These are phyloP conservation scores for Daldinia caldariorum DNA, from an alignment of 495 filamentous ascomycete genomes.

Conservation along the genomic window DNA sequence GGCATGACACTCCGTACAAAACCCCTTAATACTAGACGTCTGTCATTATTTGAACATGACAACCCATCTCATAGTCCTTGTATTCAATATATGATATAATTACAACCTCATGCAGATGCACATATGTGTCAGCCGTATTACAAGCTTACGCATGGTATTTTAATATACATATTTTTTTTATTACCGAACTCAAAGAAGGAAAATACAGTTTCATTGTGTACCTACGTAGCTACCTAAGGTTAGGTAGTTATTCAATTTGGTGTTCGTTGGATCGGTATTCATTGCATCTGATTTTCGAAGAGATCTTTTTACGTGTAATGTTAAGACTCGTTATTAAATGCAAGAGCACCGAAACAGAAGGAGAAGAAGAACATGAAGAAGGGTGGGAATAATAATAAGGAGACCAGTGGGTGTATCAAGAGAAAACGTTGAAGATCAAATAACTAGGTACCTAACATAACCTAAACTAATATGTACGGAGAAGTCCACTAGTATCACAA, in stretches of 20 bases:
- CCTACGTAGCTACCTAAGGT: too few species aligned
- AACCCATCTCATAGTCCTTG: constrained; percentile 3
- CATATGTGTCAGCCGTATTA: constrained; percentile 2
- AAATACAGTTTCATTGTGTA: neutral
- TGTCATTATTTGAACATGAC: constrained; percentile 1
- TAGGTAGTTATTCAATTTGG: neutral
- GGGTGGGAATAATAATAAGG: neutral
- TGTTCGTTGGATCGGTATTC: neutral
- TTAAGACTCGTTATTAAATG: neutral
- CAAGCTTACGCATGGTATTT: constrained; percentile 3
- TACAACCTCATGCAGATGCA: constrained; percentile 6
- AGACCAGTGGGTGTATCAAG: constrained; percentile 6
- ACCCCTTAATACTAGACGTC: neutral
- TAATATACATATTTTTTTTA: neutral
- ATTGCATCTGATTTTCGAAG: neutral
- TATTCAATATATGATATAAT: constrained; percentile 2
- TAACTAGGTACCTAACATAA: too few species aligned
- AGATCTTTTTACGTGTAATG: neutral
- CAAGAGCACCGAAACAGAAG: neutral
- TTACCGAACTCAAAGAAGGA: neutral
- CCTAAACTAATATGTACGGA: constrained; percentile 14
- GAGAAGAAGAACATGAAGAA: neutral
- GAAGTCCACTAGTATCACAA: constrained; percentile 22
- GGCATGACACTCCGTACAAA: neutral
- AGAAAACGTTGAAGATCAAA: constrained; percentile 22